Evolutionary conservation across 2,329 filamentous ascomycete genomes (phyloP), one percentile per base, ranked within the genome.

Genomic region (Hirsutella minnesotensis): DNA sequence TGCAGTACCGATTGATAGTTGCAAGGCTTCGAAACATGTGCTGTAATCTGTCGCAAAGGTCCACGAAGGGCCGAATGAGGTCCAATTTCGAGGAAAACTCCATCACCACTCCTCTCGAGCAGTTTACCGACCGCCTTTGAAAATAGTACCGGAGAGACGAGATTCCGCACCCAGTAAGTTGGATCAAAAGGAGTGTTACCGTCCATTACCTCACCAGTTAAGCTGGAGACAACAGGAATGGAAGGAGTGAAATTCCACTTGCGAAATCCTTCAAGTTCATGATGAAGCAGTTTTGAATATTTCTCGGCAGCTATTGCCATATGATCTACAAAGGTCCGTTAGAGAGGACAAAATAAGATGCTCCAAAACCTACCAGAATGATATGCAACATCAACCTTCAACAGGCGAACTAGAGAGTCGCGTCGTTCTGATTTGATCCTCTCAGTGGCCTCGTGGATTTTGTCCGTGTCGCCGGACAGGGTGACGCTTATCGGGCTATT

Each of bases 401-500:
- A 60, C 7, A 58, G 60, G 21, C 61, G 58, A 29, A 63, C 62
- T 47, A 72, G 69, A 1, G 67, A 48, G 16, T 42, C 43, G 16
- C 43, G 37, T 16, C 61, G 54, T 36, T 63, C 59, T 37, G 64
- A 57, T 37, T 66, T 57, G 37, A 65, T 45, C 3, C 39, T 29
- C 16, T 35, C 27, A 9, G 46, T 64, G 3, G 38, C 41, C 29
- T 38, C 36, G 38, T 41, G 35, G 12, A 46, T 40, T 10, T 29
- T 40, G 21, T 37, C 69, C 0, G 72, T 3, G 13, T 39, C 43
- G 3, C 45, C 47, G 45, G 54, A 53, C 40, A 53, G 56, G 0
- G 69, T 73, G 10, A 69, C 53, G 39, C 63, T 73, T 0, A 57
- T 54, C 0, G 69, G 68, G 37, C 67, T 70, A 52, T 75, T 75